These are phyloP conservation scores for Davidsoniella virescens DNA, from an alignment of 2,329 filamentous ascomycete genomes.

Conservation along the genomic window DNA sequence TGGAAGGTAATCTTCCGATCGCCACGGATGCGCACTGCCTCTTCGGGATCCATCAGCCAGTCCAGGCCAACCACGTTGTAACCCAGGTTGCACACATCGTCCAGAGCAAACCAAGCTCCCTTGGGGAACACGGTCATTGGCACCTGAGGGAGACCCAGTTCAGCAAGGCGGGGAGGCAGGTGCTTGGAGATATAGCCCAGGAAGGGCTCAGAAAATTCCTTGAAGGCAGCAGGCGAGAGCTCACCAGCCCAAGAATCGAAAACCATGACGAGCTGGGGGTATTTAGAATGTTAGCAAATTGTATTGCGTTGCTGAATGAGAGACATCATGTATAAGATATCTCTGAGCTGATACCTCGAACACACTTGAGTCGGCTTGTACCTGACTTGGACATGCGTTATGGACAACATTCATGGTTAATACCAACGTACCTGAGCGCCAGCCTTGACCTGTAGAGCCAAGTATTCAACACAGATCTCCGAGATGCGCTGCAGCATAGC, in stretches of 20 bases:
- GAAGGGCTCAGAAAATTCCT: conserved; percentile 72
- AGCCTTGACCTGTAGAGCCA: conserved; percentile 80
- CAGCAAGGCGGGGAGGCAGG: conserved; percentile 56
- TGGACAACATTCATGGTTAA: background rate
- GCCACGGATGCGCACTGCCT: conserved; percentile 66
- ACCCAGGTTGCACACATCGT: conserved; percentile 70
- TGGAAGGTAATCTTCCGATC: conserved; percentile 65
- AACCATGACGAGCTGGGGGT: conserved; percentile 62
- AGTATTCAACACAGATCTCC: conserved; percentile 85
- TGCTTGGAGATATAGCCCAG: conserved; percentile 68
- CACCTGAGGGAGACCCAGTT: conserved; percentile 61
- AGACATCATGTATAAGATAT: background rate
- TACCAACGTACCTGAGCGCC: conserved; percentile 56
- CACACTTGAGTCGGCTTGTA: background rate
- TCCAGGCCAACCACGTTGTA: conserved; percentile 92
- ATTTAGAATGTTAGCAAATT: background rate
- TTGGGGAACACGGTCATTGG: conserved; percentile 98
- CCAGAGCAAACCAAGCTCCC: conserved; percentile 88
- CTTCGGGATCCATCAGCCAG: conserved; percentile 80
- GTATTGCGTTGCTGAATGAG: background rate
- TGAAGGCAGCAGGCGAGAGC: conserved; percentile 69
- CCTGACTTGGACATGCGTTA: too few relatives aligned
- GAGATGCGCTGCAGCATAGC: conserved; percentile 77
- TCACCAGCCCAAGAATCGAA: conserved; percentile 98
- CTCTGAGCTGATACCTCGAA: background rate